Evolutionary conservation across 306 rosid genomes (phyloP).

Genomic region (Vicia sativa): DNA sequence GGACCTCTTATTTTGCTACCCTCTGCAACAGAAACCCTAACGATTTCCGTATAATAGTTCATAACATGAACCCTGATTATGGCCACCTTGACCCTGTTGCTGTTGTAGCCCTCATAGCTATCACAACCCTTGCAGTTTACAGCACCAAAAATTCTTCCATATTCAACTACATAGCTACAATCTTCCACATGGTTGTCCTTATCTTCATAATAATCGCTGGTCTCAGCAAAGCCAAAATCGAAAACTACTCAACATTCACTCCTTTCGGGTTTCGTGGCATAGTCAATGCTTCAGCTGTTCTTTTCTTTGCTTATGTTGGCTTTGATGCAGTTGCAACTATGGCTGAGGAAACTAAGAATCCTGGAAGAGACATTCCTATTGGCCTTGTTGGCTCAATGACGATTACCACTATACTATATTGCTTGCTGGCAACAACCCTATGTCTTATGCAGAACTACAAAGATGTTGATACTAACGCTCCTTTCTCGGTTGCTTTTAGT

Average conservation of each 20-base stretch:
- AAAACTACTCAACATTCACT: constrained; percentile 48
- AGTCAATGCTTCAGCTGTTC: constrained; percentile 68
- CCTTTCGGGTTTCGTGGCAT: constrained; percentile 57
- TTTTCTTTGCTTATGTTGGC: constrained; percentile 84
- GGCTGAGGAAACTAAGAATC: constrained; percentile 92
- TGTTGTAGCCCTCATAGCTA: constrained; percentile 45
- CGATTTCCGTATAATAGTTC: constrained; percentile 58
- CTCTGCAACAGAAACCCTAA: constrained; percentile 56
- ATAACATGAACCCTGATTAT: constrained; percentile 28
- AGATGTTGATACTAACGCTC: constrained; percentile 44
- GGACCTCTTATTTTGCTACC: constrained; percentile 87
- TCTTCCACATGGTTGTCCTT: constrained; percentile 59
- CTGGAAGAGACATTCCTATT: constrained; percentile 75
- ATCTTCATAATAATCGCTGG: constrained; percentile 77
- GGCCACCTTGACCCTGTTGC: constrained; percentile 75
- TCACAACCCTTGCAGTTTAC: constrained; percentile 57
- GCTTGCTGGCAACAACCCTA: constrained; percentile 63
- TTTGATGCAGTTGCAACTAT: constrained; percentile 82
- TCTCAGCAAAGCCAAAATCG: constrained; percentile 56
- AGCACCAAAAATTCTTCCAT: constrained; percentile 87
- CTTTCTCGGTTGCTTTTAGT: constrained; percentile 66
- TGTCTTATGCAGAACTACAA: constrained; percentile 67
- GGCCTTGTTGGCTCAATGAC: constrained; percentile 85
- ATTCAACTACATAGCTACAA: constrained; percentile 73
- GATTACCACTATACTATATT: constrained; percentile 49